phyloP scores from a whole-genome alignment of 495 filamentous ascomycete genomes.

The Aspergillus nanangensis region DNA sequence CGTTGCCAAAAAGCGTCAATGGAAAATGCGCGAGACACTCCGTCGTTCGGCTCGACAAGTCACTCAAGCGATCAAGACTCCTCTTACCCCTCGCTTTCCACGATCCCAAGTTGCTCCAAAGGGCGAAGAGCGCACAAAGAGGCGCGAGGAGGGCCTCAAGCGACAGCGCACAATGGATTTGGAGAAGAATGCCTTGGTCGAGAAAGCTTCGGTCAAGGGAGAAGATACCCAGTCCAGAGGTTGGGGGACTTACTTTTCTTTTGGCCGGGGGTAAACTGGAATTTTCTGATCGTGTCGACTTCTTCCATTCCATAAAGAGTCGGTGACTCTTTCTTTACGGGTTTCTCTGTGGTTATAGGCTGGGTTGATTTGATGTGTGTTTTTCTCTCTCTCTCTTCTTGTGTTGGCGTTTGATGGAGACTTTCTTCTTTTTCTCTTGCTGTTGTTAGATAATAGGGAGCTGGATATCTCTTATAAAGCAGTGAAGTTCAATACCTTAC shows the following conservation, averaged over 20 bases:
- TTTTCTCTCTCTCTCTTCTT: too few species aligned
- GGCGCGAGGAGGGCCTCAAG: neutral
- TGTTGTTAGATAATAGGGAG: too few species aligned
- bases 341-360: too few species aligned
- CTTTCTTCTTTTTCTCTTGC: too few species aligned
- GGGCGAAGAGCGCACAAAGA: neutral
- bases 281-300: too few species aligned
- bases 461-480: too few species aligned
- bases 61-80: conserved; percentile 25
- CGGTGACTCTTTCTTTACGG: too few species aligned
- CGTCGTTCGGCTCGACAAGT: conserved; percentile 40
- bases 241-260: conserved; percentile 8
- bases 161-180: conserved; percentile 1
- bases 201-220: neutral
- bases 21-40: conserved; percentile 44
- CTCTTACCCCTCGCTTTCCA: conserved; percentile 19
- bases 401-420: too few species aligned
- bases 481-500: too few species aligned
- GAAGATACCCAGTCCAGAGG: neutral
- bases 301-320: too few species aligned
- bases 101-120: conserved; percentile 4
- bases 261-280: neutral
- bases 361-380: too few species aligned
- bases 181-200: conserved; percentile 12
- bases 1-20: conserved; percentile 49